phyloP scores from a whole-genome alignment of 202 grass and related monocot species.

The Bolboschoenoplectus hybrid region DNA sequence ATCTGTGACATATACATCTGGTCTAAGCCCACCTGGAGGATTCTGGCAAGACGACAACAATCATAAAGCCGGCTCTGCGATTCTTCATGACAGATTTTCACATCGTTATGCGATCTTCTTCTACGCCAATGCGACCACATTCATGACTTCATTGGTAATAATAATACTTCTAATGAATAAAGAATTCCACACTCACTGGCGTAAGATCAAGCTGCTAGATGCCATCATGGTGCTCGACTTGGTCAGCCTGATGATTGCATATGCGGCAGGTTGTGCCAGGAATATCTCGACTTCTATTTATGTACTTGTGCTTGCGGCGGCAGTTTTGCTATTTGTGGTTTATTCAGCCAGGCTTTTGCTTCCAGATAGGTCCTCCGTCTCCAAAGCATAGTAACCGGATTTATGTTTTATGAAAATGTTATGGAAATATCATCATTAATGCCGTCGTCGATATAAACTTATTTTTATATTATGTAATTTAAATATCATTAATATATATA shows the following conservation, averaged over 20 bases:
- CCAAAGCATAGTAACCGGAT: too few relatives aligned
- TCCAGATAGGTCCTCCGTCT: too few relatives aligned
- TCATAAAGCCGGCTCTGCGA: not conserved
- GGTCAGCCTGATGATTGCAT: constrained; percentile 53
- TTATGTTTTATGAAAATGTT: too few relatives aligned
- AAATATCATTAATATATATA: too few relatives aligned
- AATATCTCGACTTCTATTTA: constrained; percentile 30
- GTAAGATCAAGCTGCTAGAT: constrained; percentile 34
- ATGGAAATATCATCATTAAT: too few relatives aligned
- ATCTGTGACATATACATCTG: constrained; percentile 16
- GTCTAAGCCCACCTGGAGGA: constrained; percentile 38
- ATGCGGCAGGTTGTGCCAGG: constrained; percentile 41
- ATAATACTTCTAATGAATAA: constrained; percentile 55
- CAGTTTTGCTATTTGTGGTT: constrained; percentile 48
- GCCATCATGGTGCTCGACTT: constrained; percentile 42
- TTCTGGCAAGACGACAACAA: constrained; percentile 4
- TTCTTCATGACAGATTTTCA: constrained; percentile 37
- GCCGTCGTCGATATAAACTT: too few relatives aligned
- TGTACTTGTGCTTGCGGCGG: constrained; percentile 51
- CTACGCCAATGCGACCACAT: constrained; percentile 51
- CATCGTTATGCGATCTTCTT: constrained; percentile 53
- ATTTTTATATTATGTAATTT: too few relatives aligned
- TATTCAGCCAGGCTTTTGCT: constrained; percentile 17
- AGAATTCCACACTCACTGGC: constrained; percentile 13
- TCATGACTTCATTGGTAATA: constrained; percentile 57